Evolutionary conservation across 345 rosid genomes (phyloP), one percentile per base, ranked within the genome.

Genomic region (Aegle marmelos): DNA sequence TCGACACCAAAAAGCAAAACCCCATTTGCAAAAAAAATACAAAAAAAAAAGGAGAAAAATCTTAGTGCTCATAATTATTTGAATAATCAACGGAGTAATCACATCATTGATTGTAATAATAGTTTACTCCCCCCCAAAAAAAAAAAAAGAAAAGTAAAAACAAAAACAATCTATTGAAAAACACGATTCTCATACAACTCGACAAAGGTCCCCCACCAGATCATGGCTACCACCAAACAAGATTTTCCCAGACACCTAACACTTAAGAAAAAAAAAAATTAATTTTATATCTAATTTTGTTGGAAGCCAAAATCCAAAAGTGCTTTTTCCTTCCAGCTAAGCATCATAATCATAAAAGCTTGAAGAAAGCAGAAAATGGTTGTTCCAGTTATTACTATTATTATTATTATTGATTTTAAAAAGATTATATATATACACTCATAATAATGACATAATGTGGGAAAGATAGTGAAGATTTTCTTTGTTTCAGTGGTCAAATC

Each of bases 181-280:
- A 41, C 19, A 67, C 68, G 58, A 78, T 63, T 78, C 57, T 68
- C 7, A 13, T 58, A 11, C 77, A 69, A 73, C 57, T 70, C 16
- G 63, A 68, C 53, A 25, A 65, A 60, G 56, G 70, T 9, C 33
- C 25, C 76, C 82, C 72, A 59, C 66, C 41, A 68, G 24, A 75
- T 57, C 60, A 73, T 76, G 73, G 78, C 30, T 54, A 59, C 82
- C 83, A 82, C 80, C 85, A 75, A 67, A 72, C 77, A 68, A 66
- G 66, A 28, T 67, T 79, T 79, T 72, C 33, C 74, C 16, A 33
- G 1, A 73, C 79, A 81, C 83, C 78, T 28, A 78, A 66, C 70
- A 56, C 60, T 28, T 2, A 10, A 1, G n/a, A n/a, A 60, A 19
- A 13, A 22, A 21, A 10, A 66, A 24, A 45, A 9, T 9, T 48